Conservation (phyloP, 202 grass and related monocot genomes). For the Carex sylvatica region DNA sequence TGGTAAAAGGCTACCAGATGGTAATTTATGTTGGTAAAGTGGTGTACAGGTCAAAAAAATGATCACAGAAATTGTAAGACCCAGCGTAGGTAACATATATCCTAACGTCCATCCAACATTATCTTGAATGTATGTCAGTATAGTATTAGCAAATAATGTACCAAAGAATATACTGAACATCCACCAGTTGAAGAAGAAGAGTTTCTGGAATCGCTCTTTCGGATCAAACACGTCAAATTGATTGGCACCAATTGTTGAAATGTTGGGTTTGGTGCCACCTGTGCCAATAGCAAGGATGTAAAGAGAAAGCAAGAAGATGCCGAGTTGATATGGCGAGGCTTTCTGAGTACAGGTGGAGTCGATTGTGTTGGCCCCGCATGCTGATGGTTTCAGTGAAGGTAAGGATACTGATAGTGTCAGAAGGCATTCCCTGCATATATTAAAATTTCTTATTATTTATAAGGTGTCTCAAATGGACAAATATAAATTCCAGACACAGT, state of each 20-base stretch:
- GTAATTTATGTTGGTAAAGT: conserved; percentile 75
- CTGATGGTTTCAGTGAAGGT: conserved; percentile 54
- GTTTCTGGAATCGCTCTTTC: conserved; percentile 62
- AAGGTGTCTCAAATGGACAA: not conserved
- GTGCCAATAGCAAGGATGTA: conserved; percentile 85
- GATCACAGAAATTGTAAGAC: conserved; percentile 62
- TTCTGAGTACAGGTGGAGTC: conserved; percentile 43
- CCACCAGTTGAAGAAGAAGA: conserved; percentile 99
- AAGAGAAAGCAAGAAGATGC: conserved; percentile 72
- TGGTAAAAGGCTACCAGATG: conserved; percentile 68
- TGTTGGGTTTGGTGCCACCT: conserved; percentile 92
- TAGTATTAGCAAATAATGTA: conserved; percentile 84
- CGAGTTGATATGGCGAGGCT: conserved; percentile 56
- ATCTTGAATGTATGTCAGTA: conserved; percentile 83
- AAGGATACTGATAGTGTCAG: conserved; percentile 72
- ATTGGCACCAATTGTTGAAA: conserved; percentile 91
- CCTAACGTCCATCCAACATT: conserved; percentile 84
- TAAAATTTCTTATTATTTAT: not conserved
- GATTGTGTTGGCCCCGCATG: conserved; percentile 41
- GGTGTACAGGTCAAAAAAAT: conserved; percentile 75
- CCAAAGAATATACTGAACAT: conserved; percentile 99
- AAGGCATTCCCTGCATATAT: conserved; percentile 62
- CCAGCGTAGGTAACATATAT: conserved; percentile 64
- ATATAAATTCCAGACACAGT: too few species aligned
- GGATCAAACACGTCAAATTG: conserved; percentile 81